Percentiles rank a stretch among this genome's conserved stretches.
Evolutionary conservation across 352 stramenopile species (phyloP).

Genomic region (Globisporangium ultimum): DNA sequence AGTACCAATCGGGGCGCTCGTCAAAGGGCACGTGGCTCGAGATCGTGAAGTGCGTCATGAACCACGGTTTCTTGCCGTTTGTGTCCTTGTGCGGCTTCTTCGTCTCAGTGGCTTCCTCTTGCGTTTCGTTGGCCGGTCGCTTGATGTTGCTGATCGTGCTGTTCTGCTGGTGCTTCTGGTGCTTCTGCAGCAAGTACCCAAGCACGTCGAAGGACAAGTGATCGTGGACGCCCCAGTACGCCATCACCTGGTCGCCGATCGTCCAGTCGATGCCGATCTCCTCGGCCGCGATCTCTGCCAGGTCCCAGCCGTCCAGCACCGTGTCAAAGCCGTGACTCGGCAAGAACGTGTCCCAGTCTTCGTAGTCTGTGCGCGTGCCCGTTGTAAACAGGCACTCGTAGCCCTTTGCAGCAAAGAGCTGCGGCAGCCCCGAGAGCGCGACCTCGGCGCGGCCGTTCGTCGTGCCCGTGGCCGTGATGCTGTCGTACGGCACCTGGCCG

Average conservation of each 20-base stretch:
- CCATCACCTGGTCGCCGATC: slow-evolving; percentile 49
- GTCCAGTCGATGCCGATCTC: slow-evolving; percentile 51
- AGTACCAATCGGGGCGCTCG: slow-evolving; percentile 60
- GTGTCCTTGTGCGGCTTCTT: slow-evolving; percentile 14
- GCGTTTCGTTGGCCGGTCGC: not conserved
- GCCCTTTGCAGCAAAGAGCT: slow-evolving; percentile 52
- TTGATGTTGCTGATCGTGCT: slow-evolving; percentile 5
- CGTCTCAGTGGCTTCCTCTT: slow-evolving; percentile 6
- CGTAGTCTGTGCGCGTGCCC: slow-evolving; percentile 48
- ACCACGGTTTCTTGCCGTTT: slow-evolving; percentile 38
- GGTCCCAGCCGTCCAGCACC: slow-evolving; percentile 32
- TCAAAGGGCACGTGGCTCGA: slow-evolving; percentile 69
- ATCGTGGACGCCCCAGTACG: slow-evolving; percentile 70
- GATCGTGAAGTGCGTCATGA: slow-evolving; percentile 69
- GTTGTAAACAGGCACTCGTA: slow-evolving; percentile 69
- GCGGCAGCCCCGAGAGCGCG: slow-evolving; percentile 43
- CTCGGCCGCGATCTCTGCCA: slow-evolving; percentile 41
- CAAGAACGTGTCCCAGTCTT: slow-evolving; percentile 61
- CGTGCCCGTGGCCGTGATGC: slow-evolving; percentile 44
- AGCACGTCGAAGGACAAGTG: slow-evolving; percentile 61
- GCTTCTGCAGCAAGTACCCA: slow-evolving; percentile 41
- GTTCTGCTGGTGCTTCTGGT: slow-evolving; percentile 12
- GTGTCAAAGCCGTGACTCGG: slow-evolving; percentile 55
- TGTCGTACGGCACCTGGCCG: slow-evolving; percentile 62
- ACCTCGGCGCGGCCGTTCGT: slow-evolving; percentile 30